These are phyloP conservation scores for Clavaria fumosa DNA, from an alignment of 768 basidiomycete genomes.

Conservation along the genomic window DNA sequence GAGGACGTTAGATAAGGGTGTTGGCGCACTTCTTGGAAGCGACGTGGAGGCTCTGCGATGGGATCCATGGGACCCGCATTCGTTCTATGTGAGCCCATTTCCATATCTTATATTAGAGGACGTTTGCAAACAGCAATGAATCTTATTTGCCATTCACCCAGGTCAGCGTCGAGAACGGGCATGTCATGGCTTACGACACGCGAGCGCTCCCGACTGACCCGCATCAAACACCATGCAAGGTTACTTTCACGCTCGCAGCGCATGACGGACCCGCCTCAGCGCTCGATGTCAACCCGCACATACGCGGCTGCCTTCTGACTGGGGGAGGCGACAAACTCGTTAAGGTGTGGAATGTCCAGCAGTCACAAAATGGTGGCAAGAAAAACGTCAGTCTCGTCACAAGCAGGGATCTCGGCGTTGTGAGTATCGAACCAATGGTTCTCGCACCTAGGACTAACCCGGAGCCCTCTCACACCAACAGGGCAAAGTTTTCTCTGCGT, in stretches of 20 bases:
- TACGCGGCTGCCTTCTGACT: conserved; percentile 82
- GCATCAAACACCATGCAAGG: conserved; percentile 44
- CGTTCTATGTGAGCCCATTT: too few relatives aligned
- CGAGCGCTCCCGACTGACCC: conserved; percentile 63
- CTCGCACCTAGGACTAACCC: too few relatives aligned
- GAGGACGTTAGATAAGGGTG: conserved; percentile 62
- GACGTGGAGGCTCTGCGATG: conserved; percentile 91
- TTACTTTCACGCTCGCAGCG: conserved; percentile 80
- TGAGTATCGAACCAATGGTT: too few relatives aligned
- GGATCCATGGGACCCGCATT: conserved; percentile 88
- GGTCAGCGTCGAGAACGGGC: conserved; percentile 91
- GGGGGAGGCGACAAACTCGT: conserved; percentile 92
- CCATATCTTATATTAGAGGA: too few relatives aligned
- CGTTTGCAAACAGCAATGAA: too few relatives aligned
- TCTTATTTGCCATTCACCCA: too few relatives aligned
- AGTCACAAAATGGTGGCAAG: conserved; percentile 47
- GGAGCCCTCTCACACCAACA: too few relatives aligned
- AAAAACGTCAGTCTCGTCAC: conserved; percentile 70
- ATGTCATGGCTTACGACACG: conserved; percentile 85
- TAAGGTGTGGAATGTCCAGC: conserved; percentile 87
- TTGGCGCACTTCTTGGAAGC: conserved; percentile 74
- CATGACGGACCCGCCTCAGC: conserved; percentile 86
- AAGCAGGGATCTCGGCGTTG: conserved; percentile 81
- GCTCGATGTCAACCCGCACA: conserved; percentile 80
- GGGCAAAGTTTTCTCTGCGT: conserved; percentile 93